Base-by-base conservation (phyloP, 2,329 filamentous ascomycete genomes). In the Bisporella sp. region DNA sequence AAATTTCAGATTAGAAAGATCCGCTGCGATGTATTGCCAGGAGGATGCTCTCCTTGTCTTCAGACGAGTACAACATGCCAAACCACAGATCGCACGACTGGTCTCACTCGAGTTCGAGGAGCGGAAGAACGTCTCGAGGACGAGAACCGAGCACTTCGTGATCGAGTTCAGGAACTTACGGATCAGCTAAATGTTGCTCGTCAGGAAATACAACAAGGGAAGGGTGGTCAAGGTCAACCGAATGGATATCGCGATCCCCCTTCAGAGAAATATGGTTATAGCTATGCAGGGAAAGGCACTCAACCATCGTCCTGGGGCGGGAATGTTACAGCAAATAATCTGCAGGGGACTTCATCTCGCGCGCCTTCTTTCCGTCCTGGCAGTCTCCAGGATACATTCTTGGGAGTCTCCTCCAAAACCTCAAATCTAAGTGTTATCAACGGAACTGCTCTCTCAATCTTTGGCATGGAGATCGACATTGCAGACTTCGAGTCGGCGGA, bases 31-130 rank as follows among this genome's bases (percentile, higher is more conserved):
- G 85, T 83, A 48, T 75, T 86, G 40, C 81, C 85, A 32, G 84
- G 87, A 58, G 89, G 88, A 55, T 95, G 89, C 70, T 88, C 87
- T 54, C 85, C 88, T 61, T 95, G 89, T 71, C 72, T 81, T 59
- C 82, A 85, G 67, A 86, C 87, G 64, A 82, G 81, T 56, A 81
- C 86, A 60, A 80, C 87, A 63, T 95, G 89, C 70, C 55, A 81
- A 69, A 90, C 90, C 48, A 95, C 89, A 51, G 89, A 95, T 67
- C 83, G 89, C 60, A 89, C 93, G 63, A 91, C 87, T 4, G 87
- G 89, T 52, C 84, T 86, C 55, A 88, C 89, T 46, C 85, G 87
- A 53, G 81, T 83, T 51, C 77, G 89, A 60, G 89, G 89, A 48
- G 89, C 92, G 62, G 75, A 87, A 57, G 84, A 91, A 64, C 79